Base-by-base conservation (phyloP, 176 grass and related monocot species). In the Cymbopogon citratus region DNA sequence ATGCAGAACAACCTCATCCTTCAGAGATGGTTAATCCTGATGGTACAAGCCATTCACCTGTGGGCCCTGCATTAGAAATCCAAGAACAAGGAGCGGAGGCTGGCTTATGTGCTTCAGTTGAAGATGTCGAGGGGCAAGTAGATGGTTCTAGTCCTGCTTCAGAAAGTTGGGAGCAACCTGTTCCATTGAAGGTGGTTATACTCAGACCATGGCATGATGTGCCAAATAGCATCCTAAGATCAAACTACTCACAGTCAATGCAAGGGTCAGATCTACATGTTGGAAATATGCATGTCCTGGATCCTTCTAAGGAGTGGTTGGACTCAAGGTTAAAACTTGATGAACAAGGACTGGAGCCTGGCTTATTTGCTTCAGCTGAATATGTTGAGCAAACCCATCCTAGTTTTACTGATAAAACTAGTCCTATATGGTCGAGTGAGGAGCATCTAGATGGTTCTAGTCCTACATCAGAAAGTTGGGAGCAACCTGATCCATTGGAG, bases 1-100 rank as follows among this genome's bases (percentile, higher is more conserved):
- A n/a, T 68, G 63, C 1, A 2, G 21, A 52, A 28, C 77, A 67
- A 7, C 21, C 45, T 80, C 7, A 25, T 16, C 28, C 63, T 26
- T 54, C 11, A 14, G 31, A 33, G 31, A 64, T 80, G 44, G 44
- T 68, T 67, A 38, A 52, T 54, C 31, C 21, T 36, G 63, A 52
- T 80, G 44, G 43, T 81, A 81, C 78, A 49, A 69, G 63, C 34
- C 28, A n/a, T 69, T 48, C 41, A 44, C 21, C 71, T 36, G 27
- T 48, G 38, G 63, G 28, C 64, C 63, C 41, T 69, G 78, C 63
- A 57, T 48, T 65, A 61, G 15, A 67, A 44, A 60, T 19, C 57
- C 16, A 75, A 68, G 63, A 69, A 69, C 78, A 7, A 73, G 67
- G 41, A 64, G 79, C 1, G 3, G 39, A 51, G 48, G 27, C 36